Conservation (phyloP, 2,329 filamentous ascomycete genomes). For the Fusarium luffae region DNA sequence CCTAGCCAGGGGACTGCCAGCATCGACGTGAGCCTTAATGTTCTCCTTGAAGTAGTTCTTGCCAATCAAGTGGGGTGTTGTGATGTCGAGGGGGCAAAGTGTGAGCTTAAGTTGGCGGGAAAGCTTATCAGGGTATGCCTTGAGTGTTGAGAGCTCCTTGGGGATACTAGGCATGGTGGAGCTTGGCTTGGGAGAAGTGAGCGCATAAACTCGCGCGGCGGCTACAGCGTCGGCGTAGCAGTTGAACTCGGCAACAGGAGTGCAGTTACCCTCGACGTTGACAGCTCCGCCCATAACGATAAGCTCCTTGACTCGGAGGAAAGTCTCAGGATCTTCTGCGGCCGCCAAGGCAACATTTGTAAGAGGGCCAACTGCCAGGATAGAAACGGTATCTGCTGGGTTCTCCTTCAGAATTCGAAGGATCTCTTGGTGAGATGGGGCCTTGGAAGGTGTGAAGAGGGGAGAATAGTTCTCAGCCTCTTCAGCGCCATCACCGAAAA, state of each 20-base stretch:
- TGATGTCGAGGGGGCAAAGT: conserved; percentile 82
- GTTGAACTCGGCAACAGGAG: conserved; percentile 93
- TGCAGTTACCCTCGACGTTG: conserved; percentile 81
- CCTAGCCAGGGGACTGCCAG: conserved; percentile 76
- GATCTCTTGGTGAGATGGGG: conserved; percentile 84
- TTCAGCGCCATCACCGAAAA: conserved; percentile 63
- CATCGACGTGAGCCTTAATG: conserved; percentile 65
- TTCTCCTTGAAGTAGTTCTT: conserved; percentile 67
- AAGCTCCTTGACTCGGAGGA: conserved; percentile 88
- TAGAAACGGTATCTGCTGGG: conserved; percentile 84
- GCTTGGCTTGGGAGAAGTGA: conserved; percentile 77
- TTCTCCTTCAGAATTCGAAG: conserved; percentile 86
- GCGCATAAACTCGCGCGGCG: conserved; percentile 78
- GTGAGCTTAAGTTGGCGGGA: conserved; percentile 73
- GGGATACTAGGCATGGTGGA: conserved; percentile 83
- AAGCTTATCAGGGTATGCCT: conserved; percentile 72
- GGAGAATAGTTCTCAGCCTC: conserved; percentile 61
- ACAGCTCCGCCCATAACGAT: conserved; percentile 96
- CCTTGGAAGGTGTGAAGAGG: conserved; percentile 80
- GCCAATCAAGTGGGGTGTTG: conserved; percentile 74
- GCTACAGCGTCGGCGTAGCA: conserved; percentile 87
- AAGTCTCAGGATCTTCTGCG: conserved; percentile 87
- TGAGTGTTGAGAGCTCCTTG: conserved; percentile 61
- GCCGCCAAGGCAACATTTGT: conserved; percentile 95
- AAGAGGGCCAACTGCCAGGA: conserved; percentile 88